phyloP scores from a whole-genome alignment of 768 basidiomycete species.

The Collybiopsis confluens region DNA sequence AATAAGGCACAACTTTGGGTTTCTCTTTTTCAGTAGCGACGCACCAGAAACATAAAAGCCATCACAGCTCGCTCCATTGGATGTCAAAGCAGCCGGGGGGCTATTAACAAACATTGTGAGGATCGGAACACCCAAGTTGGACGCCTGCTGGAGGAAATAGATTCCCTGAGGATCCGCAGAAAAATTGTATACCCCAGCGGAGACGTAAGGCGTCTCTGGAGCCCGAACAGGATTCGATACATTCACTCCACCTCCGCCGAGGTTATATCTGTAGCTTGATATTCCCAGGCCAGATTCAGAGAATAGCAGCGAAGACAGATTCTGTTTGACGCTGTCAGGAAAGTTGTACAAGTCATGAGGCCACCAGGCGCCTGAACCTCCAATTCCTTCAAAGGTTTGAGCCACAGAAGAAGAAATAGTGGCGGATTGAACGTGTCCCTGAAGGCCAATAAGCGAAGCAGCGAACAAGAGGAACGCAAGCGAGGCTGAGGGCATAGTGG shows the following conservation, averaged over 20 bases:
- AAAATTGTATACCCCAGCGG: slow-evolving; percentile 35
- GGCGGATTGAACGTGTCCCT: slow-evolving; percentile 1
- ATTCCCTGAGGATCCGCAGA: slow-evolving; percentile 33
- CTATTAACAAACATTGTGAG: slow-evolving; percentile 42
- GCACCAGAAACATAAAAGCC: slow-evolving; percentile 29
- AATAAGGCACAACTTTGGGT: neutral
- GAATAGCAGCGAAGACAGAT: slow-evolving; percentile 37
- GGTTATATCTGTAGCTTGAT: slow-evolving; percentile 38
- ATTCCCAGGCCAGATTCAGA: slow-evolving; percentile 33
- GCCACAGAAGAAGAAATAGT: slow-evolving; percentile 10
- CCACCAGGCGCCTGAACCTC: slow-evolving; percentile 47
- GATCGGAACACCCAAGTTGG: slow-evolving; percentile 28
- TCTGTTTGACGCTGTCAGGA: slow-evolving; percentile 34
- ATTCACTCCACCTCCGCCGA: slow-evolving; percentile 38
- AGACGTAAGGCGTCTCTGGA: slow-evolving; percentile 32
- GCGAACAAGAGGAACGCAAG: too few species aligned
- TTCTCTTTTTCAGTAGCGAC: neutral
- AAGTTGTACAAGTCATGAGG: slow-evolving; percentile 37
- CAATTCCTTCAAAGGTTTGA: slow-evolving; percentile 26
- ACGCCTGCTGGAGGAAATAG: slow-evolving; percentile 37
- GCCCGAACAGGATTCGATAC: slow-evolving; percentile 35
- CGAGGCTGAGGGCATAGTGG: too few species aligned
- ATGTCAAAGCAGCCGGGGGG: slow-evolving; percentile 32
- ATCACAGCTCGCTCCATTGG: slow-evolving; percentile 30
- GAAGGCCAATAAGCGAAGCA: too few species aligned